Conservation (phyloP, 768 basidiomycete species). For the Tylopilus plumbeoviolaceoides region DNA sequence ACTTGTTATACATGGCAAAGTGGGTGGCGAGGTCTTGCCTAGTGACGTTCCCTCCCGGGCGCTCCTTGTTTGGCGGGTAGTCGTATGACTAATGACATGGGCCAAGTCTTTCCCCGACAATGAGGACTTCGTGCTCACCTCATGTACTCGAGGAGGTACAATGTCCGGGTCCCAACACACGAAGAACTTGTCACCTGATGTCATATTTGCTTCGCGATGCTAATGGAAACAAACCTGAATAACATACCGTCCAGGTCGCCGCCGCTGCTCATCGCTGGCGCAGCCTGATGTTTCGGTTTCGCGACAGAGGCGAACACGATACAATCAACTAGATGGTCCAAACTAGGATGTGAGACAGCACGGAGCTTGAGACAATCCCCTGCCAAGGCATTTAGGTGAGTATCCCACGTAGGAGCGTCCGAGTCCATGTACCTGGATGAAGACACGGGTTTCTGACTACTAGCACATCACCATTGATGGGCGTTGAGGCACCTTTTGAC, state of each 20-base stretch:
- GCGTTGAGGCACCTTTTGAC: constrained; percentile 49
- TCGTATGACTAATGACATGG: constrained; percentile 49
- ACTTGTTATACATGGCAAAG: constrained; percentile 65
- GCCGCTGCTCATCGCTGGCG: constrained; percentile 68
- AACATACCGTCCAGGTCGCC: constrained; percentile 55
- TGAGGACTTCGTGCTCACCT: constrained; percentile 34
- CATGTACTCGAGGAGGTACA: constrained; percentile 49
- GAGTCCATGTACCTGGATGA: constrained; percentile 47
- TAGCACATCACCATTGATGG: constrained; percentile 57
- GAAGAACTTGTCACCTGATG: constrained; percentile 57
- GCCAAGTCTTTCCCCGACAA: background rate
- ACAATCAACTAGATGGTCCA: constrained; percentile 61
- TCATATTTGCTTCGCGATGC: background rate
- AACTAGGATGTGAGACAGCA: constrained; percentile 46
- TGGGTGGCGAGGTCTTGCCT: constrained; percentile 59
- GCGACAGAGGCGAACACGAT: constrained; percentile 62
- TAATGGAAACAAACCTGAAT: background rate
- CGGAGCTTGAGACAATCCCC: constrained; percentile 64
- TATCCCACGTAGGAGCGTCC: background rate
- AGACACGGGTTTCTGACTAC: constrained; percentile 68
- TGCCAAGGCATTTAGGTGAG: constrained; percentile 13
- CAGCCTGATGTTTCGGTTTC: constrained; percentile 52
- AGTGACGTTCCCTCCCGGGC: constrained; percentile 42
- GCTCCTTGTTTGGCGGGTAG: constrained; percentile 62
- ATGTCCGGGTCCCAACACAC: constrained; percentile 68